Evolutionary conservation across 805 yeast species (phyloP), one percentile per base, ranked within the genome.

Genomic region (Teunomyces atbi): DNA sequence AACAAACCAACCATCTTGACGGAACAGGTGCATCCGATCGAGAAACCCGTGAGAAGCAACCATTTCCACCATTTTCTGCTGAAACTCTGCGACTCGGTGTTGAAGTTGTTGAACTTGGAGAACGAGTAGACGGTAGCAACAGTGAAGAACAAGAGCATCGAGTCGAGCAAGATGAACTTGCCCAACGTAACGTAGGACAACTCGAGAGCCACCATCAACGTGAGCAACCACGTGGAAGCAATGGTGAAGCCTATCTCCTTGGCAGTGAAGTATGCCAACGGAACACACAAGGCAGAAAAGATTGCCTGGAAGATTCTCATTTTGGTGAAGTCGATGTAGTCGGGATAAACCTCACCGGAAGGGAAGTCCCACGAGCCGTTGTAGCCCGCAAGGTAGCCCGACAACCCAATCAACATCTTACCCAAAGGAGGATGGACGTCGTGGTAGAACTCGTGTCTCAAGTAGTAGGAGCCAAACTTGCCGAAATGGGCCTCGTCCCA

Each of bases 401-500:
- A 83, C 34, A 89, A 73, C 0, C 96, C 98, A 48, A 89, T 88
- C 49, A 94, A 76, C 86, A 92, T 84, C 67, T 92, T 92, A 18
- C 97, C 98, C 57, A 92, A 73, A 1, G 99, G 99, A 41, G 99
- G 99, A 68, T 92, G 99, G 28, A 92, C 97, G 67, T 92, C 99
- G 63, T 89, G 95, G 66, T 91, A 92, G 63, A 87, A 89, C 59
- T 89, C 96, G 56, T 89, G 94, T 54, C 73, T 83, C 51, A 92
- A 73, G 66, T 92, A 92, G 64, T 89, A 85, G 10, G 96, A 84
- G 27, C 97, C 98, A 64, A 92, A 92, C 65, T 92, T 94, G 43
- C 97, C 99, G 66, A 92, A 92, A 71, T 91, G 97, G 34, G 97
- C 97, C 64, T 90, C 97, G 69, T 90, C 97, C 97, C 97, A 91